Evolutionary conservation across 2,329 filamentous ascomycete genomes (phyloP), one percentile per base, ranked within the genome.

Genomic region (Fusarium sp.): DNA sequence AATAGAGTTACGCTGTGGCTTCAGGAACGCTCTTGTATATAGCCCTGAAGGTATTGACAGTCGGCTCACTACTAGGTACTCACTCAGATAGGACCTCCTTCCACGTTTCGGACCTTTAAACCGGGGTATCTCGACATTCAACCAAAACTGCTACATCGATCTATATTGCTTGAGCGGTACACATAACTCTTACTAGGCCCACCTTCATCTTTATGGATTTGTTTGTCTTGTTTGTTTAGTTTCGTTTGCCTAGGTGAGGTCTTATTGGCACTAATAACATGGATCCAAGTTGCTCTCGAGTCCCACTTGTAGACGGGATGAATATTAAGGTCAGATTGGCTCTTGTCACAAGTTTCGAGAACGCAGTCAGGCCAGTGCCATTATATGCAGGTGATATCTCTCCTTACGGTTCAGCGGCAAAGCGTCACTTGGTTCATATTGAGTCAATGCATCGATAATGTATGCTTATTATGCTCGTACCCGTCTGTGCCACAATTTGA

Each of bases 191-290:
- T 27, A 27, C 6, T 27, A 38, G 25, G 14, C 49, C 18, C 27
- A 33, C 42, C 45, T 31, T 49, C 31, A 44, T 35, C 31, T 29
- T 33, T 35, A 10, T 15, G 31, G 31, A 35, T 41, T 47, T 52
- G 50, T 42, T 54, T 57, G 20, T 61, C 54, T 67, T 71, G 41
- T 70, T 50, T 55, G 50, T 54, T 70, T 55, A 44, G 62, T 55
- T 61, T 67, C 60, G 49, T 68, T 71, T 68, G 44, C 25, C 31
- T 38, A 15, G 36, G 57, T 31, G 41, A 61, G 45, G 70, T 64
- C 52, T 35, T 31, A 53, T 59, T 57, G 38, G 22, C 56, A 64
- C 65, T 63, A 59, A 49, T 29, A 53, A 25, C 22, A 25, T 25
- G 31, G 31, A 25, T 11, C 44, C 44, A 18, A 62, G 33, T 27